Percentiles rank a stretch among this genome's conserved stretches.
Evolutionary conservation across 495 filamentous ascomycete genomes (phyloP).

Genomic region (Daldinia concentrica): DNA sequence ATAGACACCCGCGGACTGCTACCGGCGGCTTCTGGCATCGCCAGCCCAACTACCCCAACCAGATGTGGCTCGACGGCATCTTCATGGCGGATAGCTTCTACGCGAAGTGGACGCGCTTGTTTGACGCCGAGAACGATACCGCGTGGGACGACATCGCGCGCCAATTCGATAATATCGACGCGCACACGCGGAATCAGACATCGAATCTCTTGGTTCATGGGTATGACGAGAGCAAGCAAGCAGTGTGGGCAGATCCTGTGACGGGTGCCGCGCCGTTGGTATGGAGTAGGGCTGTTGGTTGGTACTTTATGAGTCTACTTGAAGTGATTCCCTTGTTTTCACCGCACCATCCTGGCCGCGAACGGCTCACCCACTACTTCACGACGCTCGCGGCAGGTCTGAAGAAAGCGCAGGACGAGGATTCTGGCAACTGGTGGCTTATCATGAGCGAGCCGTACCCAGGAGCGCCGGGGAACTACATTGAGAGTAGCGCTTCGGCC

Average conservation of each 20-base stretch:
- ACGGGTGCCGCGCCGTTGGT: conserved; percentile 65
- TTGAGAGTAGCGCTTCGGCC: conserved; percentile 67
- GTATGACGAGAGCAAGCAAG: conserved; percentile 63
- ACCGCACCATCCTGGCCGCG: conserved; percentile 44
- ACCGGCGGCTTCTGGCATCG: conserved; percentile 66
- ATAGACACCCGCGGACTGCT: conserved; percentile 58
- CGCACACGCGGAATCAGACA: conserved; percentile 58
- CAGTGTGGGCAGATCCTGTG: conserved; percentile 64
- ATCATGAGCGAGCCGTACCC: conserved; percentile 59
- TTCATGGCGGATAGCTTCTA: conserved; percentile 64
- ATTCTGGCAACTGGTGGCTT: conserved; percentile 68
- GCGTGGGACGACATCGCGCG: conserved; percentile 58
- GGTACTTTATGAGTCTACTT: conserved; percentile 68
- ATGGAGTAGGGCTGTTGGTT: conserved; percentile 67
- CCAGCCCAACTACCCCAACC: conserved; percentile 58
- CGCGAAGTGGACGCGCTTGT: conserved; percentile 56
- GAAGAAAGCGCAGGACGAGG: conserved; percentile 54
- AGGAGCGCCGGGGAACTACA: conserved; percentile 63
- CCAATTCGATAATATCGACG: conserved; percentile 64
- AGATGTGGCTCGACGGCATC: conserved; percentile 68
- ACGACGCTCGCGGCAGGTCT: conserved; percentile 54
- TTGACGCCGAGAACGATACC: conserved; percentile 49
- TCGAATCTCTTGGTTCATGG: conserved; percentile 65
- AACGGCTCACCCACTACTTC: conserved; percentile 52
- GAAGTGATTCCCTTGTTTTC: conserved; percentile 63